phyloP scores from a whole-genome alignment of 2,329 filamentous ascomycete species.

The Phialemonium atrogriseum region DNA sequence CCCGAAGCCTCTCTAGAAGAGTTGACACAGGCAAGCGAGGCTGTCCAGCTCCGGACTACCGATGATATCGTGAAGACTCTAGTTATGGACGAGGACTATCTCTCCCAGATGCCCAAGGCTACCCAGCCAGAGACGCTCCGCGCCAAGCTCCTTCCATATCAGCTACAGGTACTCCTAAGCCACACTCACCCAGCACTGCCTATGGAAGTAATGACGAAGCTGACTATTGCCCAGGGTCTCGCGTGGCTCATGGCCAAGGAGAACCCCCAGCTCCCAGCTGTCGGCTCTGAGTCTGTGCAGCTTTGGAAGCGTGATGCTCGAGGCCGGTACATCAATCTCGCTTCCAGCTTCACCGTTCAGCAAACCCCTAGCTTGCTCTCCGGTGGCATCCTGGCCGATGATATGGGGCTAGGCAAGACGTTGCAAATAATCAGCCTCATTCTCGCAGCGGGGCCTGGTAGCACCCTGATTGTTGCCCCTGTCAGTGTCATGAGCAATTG shows the following conservation, averaged over 20 bases:
- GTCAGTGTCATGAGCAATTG: conserved; percentile 88
- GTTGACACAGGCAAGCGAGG: conserved; percentile 57
- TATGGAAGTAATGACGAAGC: no score
- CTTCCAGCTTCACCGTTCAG: conserved; percentile 57
- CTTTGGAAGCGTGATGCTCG: conserved; percentile 59
- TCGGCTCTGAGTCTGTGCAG: conserved; percentile 59
- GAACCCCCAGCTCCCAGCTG: conserved; percentile 53
- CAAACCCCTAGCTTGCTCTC: conserved; percentile 56
- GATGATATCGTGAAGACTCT: conserved; percentile 60
- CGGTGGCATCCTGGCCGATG: conserved; percentile 81
- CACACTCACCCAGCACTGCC: no score
- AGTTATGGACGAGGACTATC: conserved; percentile 59
- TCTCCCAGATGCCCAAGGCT: conserved; percentile 65
- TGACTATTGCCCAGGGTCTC: conserved; percentile 48
- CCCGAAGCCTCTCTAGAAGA: conserved; percentile 28
- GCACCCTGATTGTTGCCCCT: conserved; percentile 74
- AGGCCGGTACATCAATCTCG: conserved; percentile 54
- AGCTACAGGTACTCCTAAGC: conserved; percentile 45
- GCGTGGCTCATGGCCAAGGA: conserved; percentile 78
- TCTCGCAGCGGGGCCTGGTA: conserved; percentile 44
- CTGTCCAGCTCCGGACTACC: conserved; percentile 57
- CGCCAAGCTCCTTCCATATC: conserved; percentile 69
- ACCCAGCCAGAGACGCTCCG: conserved; percentile 56
- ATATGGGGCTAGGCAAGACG: conserved; percentile 90
- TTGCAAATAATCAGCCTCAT: conserved; percentile 78